Evolutionary conservation across 768 basidiomycete species (phyloP), one percentile per base, ranked within the genome.

Genomic region (Lepiota venenata): DNA sequence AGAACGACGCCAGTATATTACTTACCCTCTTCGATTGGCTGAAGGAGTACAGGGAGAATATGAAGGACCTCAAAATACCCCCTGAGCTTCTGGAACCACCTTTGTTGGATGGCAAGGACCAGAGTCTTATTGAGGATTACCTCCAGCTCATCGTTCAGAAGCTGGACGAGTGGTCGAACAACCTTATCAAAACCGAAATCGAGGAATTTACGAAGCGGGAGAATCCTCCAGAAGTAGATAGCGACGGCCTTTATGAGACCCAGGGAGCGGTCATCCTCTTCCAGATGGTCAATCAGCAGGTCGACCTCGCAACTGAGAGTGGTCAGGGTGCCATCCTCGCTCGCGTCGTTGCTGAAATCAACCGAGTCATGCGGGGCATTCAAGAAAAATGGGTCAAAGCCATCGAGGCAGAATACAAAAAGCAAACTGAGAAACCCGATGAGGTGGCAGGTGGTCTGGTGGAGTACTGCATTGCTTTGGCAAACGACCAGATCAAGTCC

Each of bases 231-330:
- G 96, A 98, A 69, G 71, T 88, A 43, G 91, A 94, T 64, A 82
- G 82, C 51, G 93, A 98, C 56, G 93, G 92, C 12, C 75, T 88
- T 58, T 98, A 98, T 65, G 91, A 91, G 16, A 88, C 87, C 56
- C 91, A 97, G 65, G 91, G 95, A 40, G 88, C 95, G 15, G 84
- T 96, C 48, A 97, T 98, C 63, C 77, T 99, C 57, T 98, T 98
- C 79, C 91, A 97, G 71, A 94, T 98, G 88, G 88, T 98, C 61
- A 98, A 95, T 69, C 93, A 96, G 69, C 96, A 98, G 69, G 81
- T 93, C 55, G 96, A 98, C 64, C 79, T 93, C 14, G 95, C 95
- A 8, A 87, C 89, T 58, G 97, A 98, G 68, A 98, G 94, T 61
- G 91, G 92, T 5, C 97, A 98, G 67, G 94, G 93, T 32, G 84